Conservation (phyloP, 1,284 basidiomycete genomes). For the Leccinum fallax region DNA sequence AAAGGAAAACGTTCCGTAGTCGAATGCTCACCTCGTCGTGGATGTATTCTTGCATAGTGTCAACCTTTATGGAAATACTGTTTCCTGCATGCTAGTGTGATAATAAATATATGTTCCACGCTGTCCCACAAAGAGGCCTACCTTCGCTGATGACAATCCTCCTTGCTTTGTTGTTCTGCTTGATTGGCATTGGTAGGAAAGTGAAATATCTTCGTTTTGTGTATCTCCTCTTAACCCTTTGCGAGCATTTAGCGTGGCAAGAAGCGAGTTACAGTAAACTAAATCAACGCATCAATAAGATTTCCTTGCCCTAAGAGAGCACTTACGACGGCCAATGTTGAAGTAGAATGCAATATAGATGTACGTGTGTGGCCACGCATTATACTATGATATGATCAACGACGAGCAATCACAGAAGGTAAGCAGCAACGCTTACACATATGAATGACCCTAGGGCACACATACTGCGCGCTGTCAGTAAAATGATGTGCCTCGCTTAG, state of each 20-base stretch:
- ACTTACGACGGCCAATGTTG: slow-evolving; percentile 48
- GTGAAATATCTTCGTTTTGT: slow-evolving; percentile 11
- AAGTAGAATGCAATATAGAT: slow-evolving; percentile 55
- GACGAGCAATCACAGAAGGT: not conserved
- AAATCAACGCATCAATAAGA: not conserved
- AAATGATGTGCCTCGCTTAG: not conserved
- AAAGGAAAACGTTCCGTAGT: not conserved
- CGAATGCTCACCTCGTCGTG: slow-evolving; percentile 31
- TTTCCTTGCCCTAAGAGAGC: not conserved
- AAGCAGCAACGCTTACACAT: slow-evolving; percentile 34
- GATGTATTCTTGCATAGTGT: slow-evolving; percentile 34
- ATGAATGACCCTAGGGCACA: slow-evolving; percentile 48
- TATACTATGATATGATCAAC: slow-evolving; percentile 32
- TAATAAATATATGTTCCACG: slow-evolving; percentile 8
- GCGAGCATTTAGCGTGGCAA: slow-evolving; percentile 52
- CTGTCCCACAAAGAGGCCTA: not conserved
- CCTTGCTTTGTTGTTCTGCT: slow-evolving; percentile 1
- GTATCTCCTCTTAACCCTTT: slow-evolving; percentile 32
- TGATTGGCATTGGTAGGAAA: slow-evolving; percentile 7
- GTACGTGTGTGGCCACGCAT: slow-evolving; percentile 42
- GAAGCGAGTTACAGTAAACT: slow-evolving; percentile 54
- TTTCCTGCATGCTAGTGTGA: slow-evolving; percentile 26
- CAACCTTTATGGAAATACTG: slow-evolving; percentile 38
- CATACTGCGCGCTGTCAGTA: slow-evolving; percentile 25
- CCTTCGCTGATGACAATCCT: slow-evolving; percentile 6